phyloP scores from a whole-genome alignment of 371 early-diverging fungal species.

The Lichtheimia corymbifera region DNA sequence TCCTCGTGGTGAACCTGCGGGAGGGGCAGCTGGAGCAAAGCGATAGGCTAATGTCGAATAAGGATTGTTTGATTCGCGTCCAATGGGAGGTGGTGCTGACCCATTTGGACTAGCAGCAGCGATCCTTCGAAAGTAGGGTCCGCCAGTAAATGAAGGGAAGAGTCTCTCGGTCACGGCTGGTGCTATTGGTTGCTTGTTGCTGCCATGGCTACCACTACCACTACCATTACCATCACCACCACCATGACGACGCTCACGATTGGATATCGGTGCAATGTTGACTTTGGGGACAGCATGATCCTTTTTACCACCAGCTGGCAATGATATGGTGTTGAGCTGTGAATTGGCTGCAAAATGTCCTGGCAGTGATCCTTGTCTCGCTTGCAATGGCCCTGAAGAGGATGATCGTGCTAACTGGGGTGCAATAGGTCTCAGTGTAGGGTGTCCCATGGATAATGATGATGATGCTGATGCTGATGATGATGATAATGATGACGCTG shows the following conservation, averaged over 20 bases:
- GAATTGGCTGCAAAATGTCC: slow-evolving; percentile 24
- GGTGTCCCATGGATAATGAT: background rate
- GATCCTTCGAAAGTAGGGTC: slow-evolving; percentile 1
- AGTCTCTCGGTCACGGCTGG: background rate
- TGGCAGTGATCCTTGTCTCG: slow-evolving; percentile 18
- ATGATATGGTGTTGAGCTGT: slow-evolving; percentile 20
- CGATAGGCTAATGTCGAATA: slow-evolving; percentile 4
- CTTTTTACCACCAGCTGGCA: slow-evolving; percentile 2
- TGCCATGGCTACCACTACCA: too few relatives aligned
- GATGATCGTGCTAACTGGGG: background rate
- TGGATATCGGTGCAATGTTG: slow-evolving; percentile 23
- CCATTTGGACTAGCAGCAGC: background rate
- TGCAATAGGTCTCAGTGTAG: slow-evolving; percentile 6
- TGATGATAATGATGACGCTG: background rate
- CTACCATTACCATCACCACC: too few relatives aligned
- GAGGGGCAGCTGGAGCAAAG: slow-evolving; percentile 5
- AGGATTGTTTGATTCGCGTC: slow-evolving; percentile 3
- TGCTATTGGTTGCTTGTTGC: slow-evolving; percentile 1
- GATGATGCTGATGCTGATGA: background rate
- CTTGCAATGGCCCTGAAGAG: slow-evolving; percentile 4
- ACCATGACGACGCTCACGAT: background rate
- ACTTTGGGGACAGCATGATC: slow-evolving; percentile 16
- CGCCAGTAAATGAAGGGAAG: background rate
- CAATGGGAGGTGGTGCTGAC: background rate
- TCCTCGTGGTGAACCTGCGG: slow-evolving; percentile 12